Percentiles rank a stretch among this genome's conserved stretches.
These are phyloP conservation scores for Huiozyma sinensis DNA, from an alignment of 805 yeast species.

Conservation along the genomic window DNA sequence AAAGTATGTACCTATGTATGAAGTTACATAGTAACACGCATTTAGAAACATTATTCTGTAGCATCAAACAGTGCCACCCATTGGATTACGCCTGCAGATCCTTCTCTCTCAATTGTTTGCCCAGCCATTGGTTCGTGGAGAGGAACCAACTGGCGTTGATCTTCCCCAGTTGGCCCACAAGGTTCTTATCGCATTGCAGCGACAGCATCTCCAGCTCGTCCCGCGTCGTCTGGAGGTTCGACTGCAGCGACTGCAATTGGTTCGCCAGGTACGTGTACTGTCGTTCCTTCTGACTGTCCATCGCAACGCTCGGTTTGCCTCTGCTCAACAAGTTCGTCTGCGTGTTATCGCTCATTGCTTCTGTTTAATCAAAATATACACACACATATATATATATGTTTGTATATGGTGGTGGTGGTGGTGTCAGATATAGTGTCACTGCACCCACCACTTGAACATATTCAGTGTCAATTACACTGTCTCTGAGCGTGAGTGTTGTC, in stretches of 20 bases:
- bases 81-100: neutral
- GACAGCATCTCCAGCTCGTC: slow-evolving; percentile 22
- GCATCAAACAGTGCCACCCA: neutral
- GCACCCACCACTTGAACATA: too few species aligned
- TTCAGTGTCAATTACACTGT: too few species aligned
- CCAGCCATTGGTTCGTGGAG: slow-evolving; percentile 23
- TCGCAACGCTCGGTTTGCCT: slow-evolving; percentile 1
- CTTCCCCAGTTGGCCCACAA: slow-evolving; percentile 26
- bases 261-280: slow-evolving; percentile 25
- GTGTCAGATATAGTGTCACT: too few species aligned
- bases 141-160: slow-evolving; percentile 25
- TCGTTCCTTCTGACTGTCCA: slow-evolving; percentile 21
- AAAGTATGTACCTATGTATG: too few species aligned
- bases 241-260: slow-evolving; percentile 19
- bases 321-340: too few species aligned
- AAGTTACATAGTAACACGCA: neutral
- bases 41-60: neutral
- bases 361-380: too few species aligned
- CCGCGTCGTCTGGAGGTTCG: slow-evolving; percentile 19
- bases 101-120: slow-evolving; percentile 2
- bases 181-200: slow-evolving; percentile 21
- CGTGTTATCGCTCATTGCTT: too few species aligned
- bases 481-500: too few species aligned
- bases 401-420: too few species aligned
- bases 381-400: too few species aligned